Percentiles rank a stretch among this genome's conserved stretches.
phyloP scores from a whole-genome alignment of 2,329 filamentous ascomycete genomes.

The Akanthomyces muscarius region DNA sequence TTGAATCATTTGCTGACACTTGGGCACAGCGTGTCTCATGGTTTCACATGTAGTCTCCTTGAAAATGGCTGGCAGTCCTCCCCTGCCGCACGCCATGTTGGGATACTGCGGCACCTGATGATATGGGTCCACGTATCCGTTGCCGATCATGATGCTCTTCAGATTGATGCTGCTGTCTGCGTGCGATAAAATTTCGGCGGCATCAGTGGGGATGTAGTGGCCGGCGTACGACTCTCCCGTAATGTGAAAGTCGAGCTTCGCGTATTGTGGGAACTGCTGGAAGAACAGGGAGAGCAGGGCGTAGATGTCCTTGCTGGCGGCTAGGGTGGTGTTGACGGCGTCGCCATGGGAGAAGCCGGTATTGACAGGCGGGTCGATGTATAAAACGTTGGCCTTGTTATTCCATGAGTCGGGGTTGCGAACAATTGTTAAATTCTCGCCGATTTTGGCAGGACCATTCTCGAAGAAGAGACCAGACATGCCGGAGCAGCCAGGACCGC shows the following conservation, averaged over 20 bases:
- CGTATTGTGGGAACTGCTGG: constrained; percentile 96
- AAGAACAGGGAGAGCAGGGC: constrained; percentile 97
- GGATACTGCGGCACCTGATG: constrained; percentile 95
- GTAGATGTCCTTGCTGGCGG: constrained; percentile 96
- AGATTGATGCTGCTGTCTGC: constrained; percentile 98
- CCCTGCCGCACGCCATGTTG: constrained; percentile 95
- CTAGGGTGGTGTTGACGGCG: constrained; percentile 86
- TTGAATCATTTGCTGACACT: constrained; percentile 84
- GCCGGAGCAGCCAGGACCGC: constrained; percentile 93
- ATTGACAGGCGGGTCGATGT: constrained; percentile 96
- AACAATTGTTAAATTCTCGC: constrained; percentile 75
- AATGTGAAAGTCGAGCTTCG: constrained; percentile 94
- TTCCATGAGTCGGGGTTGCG: constrained; percentile 95
- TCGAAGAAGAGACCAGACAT: constrained; percentile 97
- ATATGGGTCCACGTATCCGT: constrained; percentile 87
- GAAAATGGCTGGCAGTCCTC: constrained; percentile 86
- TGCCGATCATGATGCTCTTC: constrained; percentile 90
- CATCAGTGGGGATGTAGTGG: constrained; percentile 92
- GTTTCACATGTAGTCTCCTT: constrained; percentile 70
- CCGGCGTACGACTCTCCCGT: constrained; percentile 93
- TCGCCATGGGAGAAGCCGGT: constrained; percentile 96
- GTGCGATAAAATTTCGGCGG: constrained; percentile 85
- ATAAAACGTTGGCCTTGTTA: constrained; percentile 34
- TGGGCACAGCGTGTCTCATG: constrained; percentile 89
- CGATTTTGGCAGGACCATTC: constrained; percentile 85